Base-by-base conservation (phyloP, 1,284 basidiomycete genomes). In the Porogramme epimiltina region DNA sequence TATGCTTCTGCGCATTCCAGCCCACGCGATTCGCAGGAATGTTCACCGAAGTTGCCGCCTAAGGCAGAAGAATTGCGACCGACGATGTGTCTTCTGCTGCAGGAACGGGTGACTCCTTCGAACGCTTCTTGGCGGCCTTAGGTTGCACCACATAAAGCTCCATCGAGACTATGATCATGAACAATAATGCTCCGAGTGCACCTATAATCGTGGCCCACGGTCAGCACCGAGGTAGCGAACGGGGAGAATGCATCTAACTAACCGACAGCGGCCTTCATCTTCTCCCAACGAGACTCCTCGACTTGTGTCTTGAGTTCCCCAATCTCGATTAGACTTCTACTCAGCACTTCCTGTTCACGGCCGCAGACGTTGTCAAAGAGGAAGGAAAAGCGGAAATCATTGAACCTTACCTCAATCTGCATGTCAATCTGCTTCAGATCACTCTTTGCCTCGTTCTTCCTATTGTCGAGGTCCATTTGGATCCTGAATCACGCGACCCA, bases 401-500 rank as follows among this genome's bases (percentile, higher is more conserved):
- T 10, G 26, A 40, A 26, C 43, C 75, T 42, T 39, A 93, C 95
- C 82, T 98, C 95, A 50, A 97, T 92, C 26, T 80, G 77, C 53
- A 98, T 90, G 63, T 96, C 95, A 62, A 90, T 85, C 40, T 81
- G 80, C 73, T 97, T 98, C 60, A 92, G 71, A 52, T 97, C 94
- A 13, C 87, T 81, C 66, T 88, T 91, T n/a, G 89, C 84, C 68
- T 99, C 97, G 60, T 90, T 91, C 74, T 96, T 98, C 53, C 95
- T 81, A 58, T 87, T 94, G 67, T 97, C 95, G 62, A 98, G 80
- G 53, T 99, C 96, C 81, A 99, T 93, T 69, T 98, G 94, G 52
- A 96, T 91, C 64, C 91, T 92, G 16, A 18, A 37, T 6, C 34
- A 37, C n/a, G 16, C 34, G 6, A 18, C n/a, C 34, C 8, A 10